These are phyloP conservation scores for Eragrostis nindensis DNA, from an alignment of 176 grass and related monocot genomes.

Conservation along the genomic window DNA sequence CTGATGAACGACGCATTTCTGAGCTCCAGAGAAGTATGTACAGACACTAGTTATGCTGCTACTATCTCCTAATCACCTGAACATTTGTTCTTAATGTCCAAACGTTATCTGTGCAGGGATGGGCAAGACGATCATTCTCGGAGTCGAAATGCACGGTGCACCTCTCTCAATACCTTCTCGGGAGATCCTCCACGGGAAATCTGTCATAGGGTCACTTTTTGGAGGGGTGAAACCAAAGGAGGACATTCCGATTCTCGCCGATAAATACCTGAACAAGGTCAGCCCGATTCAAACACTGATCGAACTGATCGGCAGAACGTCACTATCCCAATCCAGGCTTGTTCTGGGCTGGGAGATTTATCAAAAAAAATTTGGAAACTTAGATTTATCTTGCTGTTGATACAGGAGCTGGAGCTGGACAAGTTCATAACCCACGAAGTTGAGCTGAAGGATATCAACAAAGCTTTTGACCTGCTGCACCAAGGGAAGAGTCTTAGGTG, in stretches of 20 bases:
- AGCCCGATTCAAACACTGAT: background rate
- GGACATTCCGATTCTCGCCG: conserved; percentile 74
- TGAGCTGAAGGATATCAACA: conserved; percentile 70
- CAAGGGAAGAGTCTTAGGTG: conserved; percentile 87
- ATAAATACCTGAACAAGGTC: conserved; percentile 81
- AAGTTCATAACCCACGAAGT: conserved; percentile 91
- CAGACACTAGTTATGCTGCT: background rate
- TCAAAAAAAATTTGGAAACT: background rate
- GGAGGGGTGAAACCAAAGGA: conserved; percentile 86
- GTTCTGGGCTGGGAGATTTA: background rate
- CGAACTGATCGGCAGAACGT: no score
- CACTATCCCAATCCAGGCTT: background rate
- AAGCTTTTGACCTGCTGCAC: conserved; percentile 79
- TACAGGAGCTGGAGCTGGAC: conserved; percentile 78
- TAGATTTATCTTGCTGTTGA: background rate
- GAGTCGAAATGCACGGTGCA: conserved; percentile 66
- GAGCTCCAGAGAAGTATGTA: conserved; percentile 56
- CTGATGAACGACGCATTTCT: conserved; percentile 72
- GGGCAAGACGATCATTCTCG: conserved; percentile 91
- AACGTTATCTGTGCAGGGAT: conserved; percentile 46
- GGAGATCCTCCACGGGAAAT: conserved; percentile 66
- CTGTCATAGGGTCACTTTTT: conserved; percentile 54
- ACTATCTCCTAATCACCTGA: no score
- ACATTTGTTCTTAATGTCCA: background rate
- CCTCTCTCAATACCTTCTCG: conserved; percentile 47